Evolutionary conservation across 352 stramenopile species (phyloP).

Genomic region (Phytophthora syringae): DNA sequence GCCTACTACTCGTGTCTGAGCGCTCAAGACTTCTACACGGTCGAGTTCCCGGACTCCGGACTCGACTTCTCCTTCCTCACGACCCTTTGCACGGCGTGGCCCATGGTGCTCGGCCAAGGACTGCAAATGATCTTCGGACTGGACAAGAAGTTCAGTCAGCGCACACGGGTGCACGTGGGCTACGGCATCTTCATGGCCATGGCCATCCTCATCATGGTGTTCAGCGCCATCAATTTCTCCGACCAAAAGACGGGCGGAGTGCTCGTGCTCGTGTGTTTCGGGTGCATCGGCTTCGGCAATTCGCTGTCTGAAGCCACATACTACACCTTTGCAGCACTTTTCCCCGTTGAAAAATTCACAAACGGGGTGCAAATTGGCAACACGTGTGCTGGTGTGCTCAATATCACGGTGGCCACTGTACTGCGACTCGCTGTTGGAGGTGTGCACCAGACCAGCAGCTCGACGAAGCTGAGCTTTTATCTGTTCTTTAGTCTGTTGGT

Average conservation of each 20-base stretch:
- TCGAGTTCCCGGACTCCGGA: slow-evolving; percentile 50
- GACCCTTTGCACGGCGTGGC: slow-evolving; percentile 63
- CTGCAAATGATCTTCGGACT: slow-evolving; percentile 65
- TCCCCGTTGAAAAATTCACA: slow-evolving; percentile 68
- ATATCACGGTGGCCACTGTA: slow-evolving; percentile 58
- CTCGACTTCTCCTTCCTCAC: slow-evolving; percentile 77
- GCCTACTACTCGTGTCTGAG: slow-evolving; percentile 80
- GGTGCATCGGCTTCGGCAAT: slow-evolving; percentile 55
- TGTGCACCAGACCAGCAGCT: slow-evolving; percentile 42
- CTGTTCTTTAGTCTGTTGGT: slow-evolving; percentile 65
- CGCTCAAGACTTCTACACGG: slow-evolving; percentile 66
- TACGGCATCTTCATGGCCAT: slow-evolving; percentile 66
- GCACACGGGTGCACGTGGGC: slow-evolving; percentile 50
- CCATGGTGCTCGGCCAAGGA: slow-evolving; percentile 57
- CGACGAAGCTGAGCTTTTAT: slow-evolving; percentile 52
- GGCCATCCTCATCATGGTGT: slow-evolving; percentile 67
- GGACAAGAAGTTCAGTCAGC: slow-evolving; percentile 59
- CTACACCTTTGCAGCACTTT: slow-evolving; percentile 67
- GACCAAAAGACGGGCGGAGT: slow-evolving; percentile 53
- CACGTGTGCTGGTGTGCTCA: slow-evolving; percentile 50
- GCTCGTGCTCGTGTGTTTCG: slow-evolving; percentile 67
- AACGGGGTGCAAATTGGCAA: slow-evolving; percentile 74
- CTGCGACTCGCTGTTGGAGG: slow-evolving; percentile 57
- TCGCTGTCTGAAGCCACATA: slow-evolving; percentile 63
- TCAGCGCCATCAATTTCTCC: slow-evolving; percentile 56